A percentile compares a stretch with the other conserved stretches of the same genome.
phyloP scores from a whole-genome alignment of 768 basidiomycete species.

The Filobasidium floriforme region DNA sequence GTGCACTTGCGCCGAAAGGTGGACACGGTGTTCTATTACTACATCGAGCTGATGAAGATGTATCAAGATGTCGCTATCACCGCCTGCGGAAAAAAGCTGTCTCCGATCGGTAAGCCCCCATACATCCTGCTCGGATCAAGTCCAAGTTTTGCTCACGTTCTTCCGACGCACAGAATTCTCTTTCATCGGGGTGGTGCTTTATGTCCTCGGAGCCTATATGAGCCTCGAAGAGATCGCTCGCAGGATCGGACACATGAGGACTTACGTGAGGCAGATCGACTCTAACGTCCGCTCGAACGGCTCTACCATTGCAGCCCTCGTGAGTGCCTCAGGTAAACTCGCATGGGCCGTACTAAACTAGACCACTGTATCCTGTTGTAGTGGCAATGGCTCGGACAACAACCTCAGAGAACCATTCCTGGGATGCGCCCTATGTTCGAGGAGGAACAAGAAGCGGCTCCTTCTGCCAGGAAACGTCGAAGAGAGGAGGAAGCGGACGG shows the following conservation, averaged over 20 bases:
- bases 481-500: background rate
- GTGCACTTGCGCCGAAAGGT: constrained; percentile 13
- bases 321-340: background rate
- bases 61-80: constrained; percentile 16
- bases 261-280: background rate
- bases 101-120: constrained; percentile 17
- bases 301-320: background rate
- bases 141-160: too few species aligned
- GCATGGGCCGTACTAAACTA: background rate
- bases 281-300: constrained; percentile 6
- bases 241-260: constrained; percentile 3
- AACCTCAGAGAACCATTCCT: background rate
- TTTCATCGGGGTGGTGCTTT: constrained; percentile 17
- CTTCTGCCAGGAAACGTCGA: background rate
- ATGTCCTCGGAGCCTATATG: constrained; percentile 6
- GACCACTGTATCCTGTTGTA: background rate
- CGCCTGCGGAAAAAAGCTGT: background rate
- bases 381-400: background rate
- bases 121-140: background rate
- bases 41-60: constrained; percentile 11
- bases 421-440: background rate
- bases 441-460: background rate
- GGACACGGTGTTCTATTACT: constrained; percentile 3
- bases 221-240: constrained; percentile 4
- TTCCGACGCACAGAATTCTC: constrained; percentile 11